Base-by-base conservation (phyloP, 192 early-diverging fungal genomes). In the Coemansia sp. region DNA sequence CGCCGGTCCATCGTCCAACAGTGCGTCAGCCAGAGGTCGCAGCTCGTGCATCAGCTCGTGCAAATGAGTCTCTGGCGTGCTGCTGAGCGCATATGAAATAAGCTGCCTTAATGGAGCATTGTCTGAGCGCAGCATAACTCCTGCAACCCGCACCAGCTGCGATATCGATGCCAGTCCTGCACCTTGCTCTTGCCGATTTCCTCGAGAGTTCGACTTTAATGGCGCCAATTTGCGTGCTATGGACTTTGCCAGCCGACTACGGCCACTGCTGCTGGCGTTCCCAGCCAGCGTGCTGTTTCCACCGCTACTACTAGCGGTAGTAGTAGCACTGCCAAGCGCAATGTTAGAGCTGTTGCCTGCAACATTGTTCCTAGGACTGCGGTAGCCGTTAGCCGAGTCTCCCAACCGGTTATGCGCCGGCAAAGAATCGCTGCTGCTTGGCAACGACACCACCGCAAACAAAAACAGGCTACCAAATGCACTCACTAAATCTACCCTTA, bases 161-260 rank as follows among this genome's bases (percentile, higher is more conserved):
- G 74, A 49, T 18, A 77, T 55, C 7, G 74, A 62, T 3, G 67
- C 59, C 37, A 77, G 56, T 6, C 67, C 74, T 11, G 56, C 53
- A 18, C 74, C 74, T 3, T 70, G 74, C 64, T 77, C 74, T 53
- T 66, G 74, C 43, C 56, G 53, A 49, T 43, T 63, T 21, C 59
- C 55, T 6, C 74, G 74, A 14, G 67, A 45, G 36, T 50, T 66
- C 12, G 74, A 51, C 49, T 70, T 70, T 2, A 77, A 60, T 15
- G 74, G 74, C 0, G 74, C 74, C 46, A 77, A 56, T 43, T 70
- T 70, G 11, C 74, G 66, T 6, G 74, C 74, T 37, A 77, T 69
- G 1, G 74, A 66, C 40, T 77, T 77, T 23, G 74, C 74, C 55
- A 77, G 50, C 16, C 74, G 53, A 41, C 67, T 77, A 16, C 69